A percentile compares a stretch with the other conserved stretches of the same genome.
These are phyloP conservation scores for Candida pseudofarinosa DNA, from an alignment of 805 yeast genomes.

Conservation along the genomic window DNA sequence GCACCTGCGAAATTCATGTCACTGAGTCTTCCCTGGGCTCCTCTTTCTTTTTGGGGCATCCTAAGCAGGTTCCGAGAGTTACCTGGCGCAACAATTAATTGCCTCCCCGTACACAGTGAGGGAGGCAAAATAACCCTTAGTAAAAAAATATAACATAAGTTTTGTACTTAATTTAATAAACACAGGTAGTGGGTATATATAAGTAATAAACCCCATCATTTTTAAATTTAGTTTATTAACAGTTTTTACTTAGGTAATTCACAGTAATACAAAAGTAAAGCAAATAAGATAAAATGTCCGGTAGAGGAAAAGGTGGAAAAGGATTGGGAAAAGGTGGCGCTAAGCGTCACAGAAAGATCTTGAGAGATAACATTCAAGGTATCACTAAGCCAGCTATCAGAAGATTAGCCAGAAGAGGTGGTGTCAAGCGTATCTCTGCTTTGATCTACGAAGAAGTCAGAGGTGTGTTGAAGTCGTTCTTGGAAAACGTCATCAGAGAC, in stretches of 20 bases:
- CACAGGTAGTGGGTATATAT: neutral
- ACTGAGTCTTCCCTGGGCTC: neutral
- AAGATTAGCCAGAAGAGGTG: conserved; percentile 99
- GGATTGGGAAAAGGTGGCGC: conserved; percentile 99
- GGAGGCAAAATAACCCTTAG: neutral
- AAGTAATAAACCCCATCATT: neutral
- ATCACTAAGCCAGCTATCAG: conserved; percentile 99
- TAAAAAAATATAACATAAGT: too few species aligned
- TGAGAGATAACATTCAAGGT: conserved; percentile 99
- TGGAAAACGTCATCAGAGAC: conserved; percentile 96
- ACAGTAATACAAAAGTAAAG: neutral
- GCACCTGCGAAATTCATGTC: neutral
- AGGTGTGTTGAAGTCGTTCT: conserved; percentile 91
- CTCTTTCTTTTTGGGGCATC: neutral
- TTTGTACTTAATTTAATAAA: too few species aligned
- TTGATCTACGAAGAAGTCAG: conserved; percentile 98
- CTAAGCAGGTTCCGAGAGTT: neutral
- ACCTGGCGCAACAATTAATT: neutral
- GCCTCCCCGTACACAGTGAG: neutral
- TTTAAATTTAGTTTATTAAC: too few species aligned
- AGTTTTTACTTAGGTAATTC: neutral
- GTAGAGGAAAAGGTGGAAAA: conserved; percentile 99
- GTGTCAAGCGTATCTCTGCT: conserved; percentile 99
- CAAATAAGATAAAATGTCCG: conserved; percentile 70
- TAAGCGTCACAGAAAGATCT: conserved; percentile 99